phyloP scores from a whole-genome alignment of 2,329 filamentous ascomycete species.

The Aspergillaceae sp. region DNA sequence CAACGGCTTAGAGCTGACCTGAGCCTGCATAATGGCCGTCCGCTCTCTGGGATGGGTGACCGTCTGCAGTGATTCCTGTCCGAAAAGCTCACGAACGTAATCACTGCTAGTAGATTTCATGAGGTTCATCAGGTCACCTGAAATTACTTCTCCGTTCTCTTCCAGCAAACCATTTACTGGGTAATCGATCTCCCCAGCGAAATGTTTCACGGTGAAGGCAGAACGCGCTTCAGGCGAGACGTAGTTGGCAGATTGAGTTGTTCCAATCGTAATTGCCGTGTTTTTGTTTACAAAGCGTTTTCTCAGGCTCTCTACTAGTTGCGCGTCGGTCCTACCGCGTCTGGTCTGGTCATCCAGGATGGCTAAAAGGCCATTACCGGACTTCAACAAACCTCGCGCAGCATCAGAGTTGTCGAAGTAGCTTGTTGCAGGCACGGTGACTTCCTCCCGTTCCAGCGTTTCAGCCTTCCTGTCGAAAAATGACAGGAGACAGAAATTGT shows the following conservation, averaged over 20 bases:
- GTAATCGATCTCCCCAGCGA: conserved; percentile 94
- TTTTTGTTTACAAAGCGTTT: conserved; percentile 96
- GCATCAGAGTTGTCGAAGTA: conserved; percentile 98
- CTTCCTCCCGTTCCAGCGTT: conserved; percentile 87
- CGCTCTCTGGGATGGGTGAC: conserved; percentile 88
- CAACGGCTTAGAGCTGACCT: conserved; percentile 89
- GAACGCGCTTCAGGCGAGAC: conserved; percentile 70
- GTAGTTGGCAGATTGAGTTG: conserved; percentile 77
- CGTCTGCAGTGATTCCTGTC: conserved; percentile 89
- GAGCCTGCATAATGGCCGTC: conserved; percentile 86
- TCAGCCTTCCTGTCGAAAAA: conserved; percentile 95
- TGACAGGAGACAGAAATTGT: conserved; percentile 86
- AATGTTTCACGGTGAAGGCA: conserved; percentile 86
- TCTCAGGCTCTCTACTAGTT: conserved; percentile 80
- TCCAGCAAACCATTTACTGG: conserved; percentile 78
- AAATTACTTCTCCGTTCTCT: conserved; percentile 93
- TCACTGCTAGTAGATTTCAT: conserved; percentile 80
- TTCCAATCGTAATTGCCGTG: conserved; percentile 71
- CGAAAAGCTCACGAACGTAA: conserved; percentile 84
- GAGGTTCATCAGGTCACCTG: conserved; percentile 89
- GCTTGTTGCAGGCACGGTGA: conserved; percentile 79
- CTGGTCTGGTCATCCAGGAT: conserved; percentile 95
- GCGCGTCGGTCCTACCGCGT: conserved; percentile 76
- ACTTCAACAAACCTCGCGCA: conserved; percentile 81
- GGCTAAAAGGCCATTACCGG: conserved; percentile 83